These are phyloP conservation scores for Teunomyces funiuensis DNA, from an alignment of 805 yeast genomes.

Conservation along the genomic window DNA sequence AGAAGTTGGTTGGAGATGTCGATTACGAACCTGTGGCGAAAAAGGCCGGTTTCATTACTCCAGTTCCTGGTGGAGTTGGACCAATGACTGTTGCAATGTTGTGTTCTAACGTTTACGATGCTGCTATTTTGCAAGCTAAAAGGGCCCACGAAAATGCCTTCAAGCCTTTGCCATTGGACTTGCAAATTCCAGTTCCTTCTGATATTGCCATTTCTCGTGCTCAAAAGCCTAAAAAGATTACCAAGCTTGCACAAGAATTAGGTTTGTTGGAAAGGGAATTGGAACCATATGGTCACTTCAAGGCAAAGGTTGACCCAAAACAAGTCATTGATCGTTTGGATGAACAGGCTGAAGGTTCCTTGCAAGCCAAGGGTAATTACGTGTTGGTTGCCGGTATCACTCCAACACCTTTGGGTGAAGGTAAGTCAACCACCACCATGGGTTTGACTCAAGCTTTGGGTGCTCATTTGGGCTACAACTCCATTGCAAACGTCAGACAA, in stretches of 20 bases:
- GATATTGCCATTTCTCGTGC: constrained; percentile 88
- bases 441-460: constrained; percentile 97
- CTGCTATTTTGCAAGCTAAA: constrained; percentile 65
- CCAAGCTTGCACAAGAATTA: constrained; percentile 72
- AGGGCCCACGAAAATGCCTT: constrained; percentile 48
- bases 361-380: constrained; percentile 74
- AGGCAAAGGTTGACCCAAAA: constrained; percentile 75
- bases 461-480: constrained; percentile 78
- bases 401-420: constrained; percentile 98
- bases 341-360: constrained; percentile 64
- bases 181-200: constrained; percentile 71
- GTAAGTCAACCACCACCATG: constrained; percentile 93
- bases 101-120: constrained; percentile 74
- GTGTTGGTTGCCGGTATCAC: constrained; percentile 95
- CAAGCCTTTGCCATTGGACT: constrained; percentile 55
- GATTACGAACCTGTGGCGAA: constrained; percentile 68
- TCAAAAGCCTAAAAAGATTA: constrained; percentile 82
- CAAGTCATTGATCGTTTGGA: constrained; percentile 44
- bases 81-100: constrained; percentile 99
- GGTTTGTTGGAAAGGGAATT: constrained; percentile 79
- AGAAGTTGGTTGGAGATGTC: constrained; percentile 90
- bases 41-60: constrained; percentile 75
- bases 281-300: constrained; percentile 85
- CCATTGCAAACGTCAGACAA: constrained; percentile 94
- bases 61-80: constrained; percentile 99